A percentile compares a stretch with the other conserved stretches of the same genome.
Conservation (phyloP, 805 yeast genomes). For the Saturnispora galanensis region DNA sequence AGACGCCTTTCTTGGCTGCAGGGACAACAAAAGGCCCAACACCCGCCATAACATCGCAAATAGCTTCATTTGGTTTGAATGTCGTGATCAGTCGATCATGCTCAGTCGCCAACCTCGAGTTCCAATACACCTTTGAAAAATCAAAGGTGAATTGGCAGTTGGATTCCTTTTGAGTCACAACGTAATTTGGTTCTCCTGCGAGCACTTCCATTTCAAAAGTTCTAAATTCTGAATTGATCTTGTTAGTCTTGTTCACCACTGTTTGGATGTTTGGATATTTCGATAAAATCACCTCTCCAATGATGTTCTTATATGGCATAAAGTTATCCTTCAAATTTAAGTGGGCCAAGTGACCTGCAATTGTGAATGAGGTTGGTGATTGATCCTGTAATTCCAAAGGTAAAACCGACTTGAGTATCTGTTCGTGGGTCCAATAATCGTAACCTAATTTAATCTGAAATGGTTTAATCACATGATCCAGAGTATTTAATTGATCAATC, state of each 20-base stretch:
- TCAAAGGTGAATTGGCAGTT: constrained; percentile 82
- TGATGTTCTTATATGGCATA: constrained; percentile 67
- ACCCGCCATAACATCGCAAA: constrained; percentile 96
- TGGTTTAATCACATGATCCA: constrained; percentile 38
- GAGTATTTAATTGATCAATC: constrained; percentile 29
- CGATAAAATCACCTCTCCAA: constrained; percentile 86
- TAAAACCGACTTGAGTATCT: constrained; percentile 63
- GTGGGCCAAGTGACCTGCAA: constrained; percentile 94
- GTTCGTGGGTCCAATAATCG: constrained; percentile 83
- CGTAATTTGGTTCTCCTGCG: constrained; percentile 71
- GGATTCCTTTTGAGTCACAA: constrained; percentile 81
- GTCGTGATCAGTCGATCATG: constrained; percentile 67
- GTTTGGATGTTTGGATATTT: constrained; percentile 75
- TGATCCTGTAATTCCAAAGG: constrained; percentile 66
- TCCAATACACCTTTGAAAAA: constrained; percentile 94
- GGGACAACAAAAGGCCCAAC: constrained; percentile 98
- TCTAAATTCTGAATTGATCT: constrained; percentile 79
- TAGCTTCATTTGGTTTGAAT: constrained; percentile 58
- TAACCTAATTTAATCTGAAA: constrained; percentile 55
- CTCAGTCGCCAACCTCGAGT: constrained; percentile 87
- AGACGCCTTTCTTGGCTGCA: constrained; percentile 72
- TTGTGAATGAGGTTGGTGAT: constrained; percentile 82
- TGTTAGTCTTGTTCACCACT: constrained; percentile 84
- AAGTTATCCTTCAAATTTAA: constrained; percentile 75
- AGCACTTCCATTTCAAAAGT: constrained; percentile 90